Base-by-base conservation (phyloP, 2,329 filamentous ascomycete genomes). In the Apiospora marii region DNA sequence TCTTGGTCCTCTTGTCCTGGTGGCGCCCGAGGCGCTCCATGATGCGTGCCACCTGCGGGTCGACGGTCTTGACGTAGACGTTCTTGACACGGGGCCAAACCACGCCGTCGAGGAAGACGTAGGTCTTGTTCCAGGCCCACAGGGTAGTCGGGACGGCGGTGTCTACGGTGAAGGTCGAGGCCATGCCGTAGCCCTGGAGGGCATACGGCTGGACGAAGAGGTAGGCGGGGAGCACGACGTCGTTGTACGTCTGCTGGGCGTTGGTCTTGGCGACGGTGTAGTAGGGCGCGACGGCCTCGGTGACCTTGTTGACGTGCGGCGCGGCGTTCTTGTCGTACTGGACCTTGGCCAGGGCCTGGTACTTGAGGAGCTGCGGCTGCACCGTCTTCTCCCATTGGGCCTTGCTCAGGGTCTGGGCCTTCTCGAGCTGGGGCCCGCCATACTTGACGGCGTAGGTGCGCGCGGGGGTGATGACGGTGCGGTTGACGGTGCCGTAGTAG, bases 31-130 rank as follows among this genome's bases (percentile, higher is more conserved):
- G 88, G 67, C 95, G 92, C 84, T 98, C 93, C 16, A 94, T 94
- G 78, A 99, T 98, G 78, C 95, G 94, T 72, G 96, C 90, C 19
- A 99, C 88, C 82, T 99, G 97, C 19, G 97, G 97, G 84, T 98
- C 95, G 4, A 99, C 95, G 77, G 97, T 98, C 79, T 98, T 92
- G 14, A 92, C 90, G 79, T 98, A 98, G 6, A 98, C 84, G 19
- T 93, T 88, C 37, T 93, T 91, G 14, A 98, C 75, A 75, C 93
- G 92, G 1, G 96, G 96, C 92, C 94, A 96, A 22, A 98, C 85
- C 1, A 91, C 92, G 67, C 90, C 89, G 72, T 94, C 90, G 46
- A 97, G 84, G 79, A 98, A 96, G 16, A 88, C 84, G 73, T 91
- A 89, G 0, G 89, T 89, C 73, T 91, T 91, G 72, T 91, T 90